Evolutionary conservation across 1,139 yeast species (phyloP), one percentile per base, ranked within the genome.

Genomic region (Saccharomyces hybrid): DNA sequence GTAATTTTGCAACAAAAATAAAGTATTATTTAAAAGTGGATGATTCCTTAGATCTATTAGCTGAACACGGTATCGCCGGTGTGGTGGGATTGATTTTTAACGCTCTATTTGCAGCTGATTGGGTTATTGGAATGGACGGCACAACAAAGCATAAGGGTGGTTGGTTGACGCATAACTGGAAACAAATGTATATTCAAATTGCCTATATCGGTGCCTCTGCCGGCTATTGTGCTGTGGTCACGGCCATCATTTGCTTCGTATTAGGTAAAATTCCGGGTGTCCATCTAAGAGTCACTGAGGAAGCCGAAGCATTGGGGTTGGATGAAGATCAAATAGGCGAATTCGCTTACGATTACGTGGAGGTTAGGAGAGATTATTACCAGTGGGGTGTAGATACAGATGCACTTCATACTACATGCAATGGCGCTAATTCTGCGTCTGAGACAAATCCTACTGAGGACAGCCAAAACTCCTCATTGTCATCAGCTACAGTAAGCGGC

Each of bases 271-370:
- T 91, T 46, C 99, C 99, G 3, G 95, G 93, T 11, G 79, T 89
- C 64, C 78, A 84, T 58, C 76, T 93, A 61, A 80, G 98, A 65
- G 88, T 89, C 8, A 79, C 82, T 59, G 95, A 88, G 69, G 84
- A 84, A 53, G 96, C 85, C 23, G 99, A 93, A 71, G 88, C 85
- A 61, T 76, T 78, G 31, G 99, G 99, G 57, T 81, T 90, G 73
- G 99, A 93, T 71, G 98, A 91, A 70, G 96, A 89, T 71, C 97
- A 93, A 74, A 88, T 93, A 62, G 99, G 99, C 52, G 98, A 93
- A 72, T 93, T 91, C 73, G 99, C 99, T 26, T 93, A 91, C 70
- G 98, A 93, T 73, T 93, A 90, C 68, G 97, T 93, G 56, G 99
- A 93, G 75, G 96, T 91, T 26, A 82, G 98, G 72, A 82, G 98